Base-by-base conservation (phyloP, 352 stramenopile species). In the Phytophthora fragariaefolia region DNA sequence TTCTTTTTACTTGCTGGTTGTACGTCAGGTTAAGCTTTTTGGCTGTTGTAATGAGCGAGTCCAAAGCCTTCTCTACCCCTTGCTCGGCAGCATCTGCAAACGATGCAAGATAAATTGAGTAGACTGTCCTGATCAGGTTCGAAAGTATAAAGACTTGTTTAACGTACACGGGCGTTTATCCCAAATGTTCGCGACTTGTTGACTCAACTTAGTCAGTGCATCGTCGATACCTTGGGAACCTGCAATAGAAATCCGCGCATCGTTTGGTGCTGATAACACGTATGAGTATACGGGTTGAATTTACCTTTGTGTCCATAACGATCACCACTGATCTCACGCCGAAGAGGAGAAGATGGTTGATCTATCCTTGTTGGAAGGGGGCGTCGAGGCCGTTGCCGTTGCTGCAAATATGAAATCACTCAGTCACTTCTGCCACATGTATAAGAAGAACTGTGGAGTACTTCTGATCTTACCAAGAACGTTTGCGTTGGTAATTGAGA, bases 1-100 rank as follows among this genome's bases (percentile, higher is more conserved):
- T 24, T 65, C 30, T 62, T 56, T 40, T 48, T 23, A 13, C 36
- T 32, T 72, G 32, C 9, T 34, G 58, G 40, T 67, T 83, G 62
- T 82, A 90, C 15, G 80, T 77, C 61, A 87, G 32, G 17, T 71
- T 73, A 26, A 92, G 76, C 55, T 87, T 87, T 43, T 89, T 80
- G 3, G 82, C 83, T 2, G 76, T 90, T 4, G 81, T 78, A 40
- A 90, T 74, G n/a, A 92, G 78, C 38, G 77, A 77, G 28, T 85
- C 77, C 24, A 90, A 60, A 20, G 83, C 81, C 48, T 76, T 47
- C 26, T 90, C 79, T 20, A 91, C 77, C 20, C 64, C 73, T 50
- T 73, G 73, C 34, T 85, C 74, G 7, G 59, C 56, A 32, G 49
- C 61, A 72, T 71, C 56, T 77, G 40, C 23, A 20, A 13, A 34